Base-by-base conservation (phyloP, 805 yeast genomes). In the Starmera caribaea region DNA sequence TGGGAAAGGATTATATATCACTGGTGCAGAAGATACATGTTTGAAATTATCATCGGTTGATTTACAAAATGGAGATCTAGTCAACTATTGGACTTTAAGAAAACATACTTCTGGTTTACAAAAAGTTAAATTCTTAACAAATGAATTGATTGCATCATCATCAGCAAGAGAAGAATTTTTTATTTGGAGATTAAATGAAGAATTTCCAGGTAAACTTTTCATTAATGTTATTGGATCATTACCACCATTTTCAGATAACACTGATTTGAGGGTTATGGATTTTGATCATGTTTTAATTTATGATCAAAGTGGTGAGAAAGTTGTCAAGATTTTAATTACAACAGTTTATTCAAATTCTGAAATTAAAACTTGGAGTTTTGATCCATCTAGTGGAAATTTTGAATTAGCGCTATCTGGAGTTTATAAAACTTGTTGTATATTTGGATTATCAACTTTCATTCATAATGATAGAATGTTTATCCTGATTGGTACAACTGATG, bases 211-310 rank as follows among this genome's bases (percentile, higher is more conserved):
- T 1, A 54, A 54, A 12, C 76, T 81, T 1, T 66, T 71, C 26
- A 68, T 81, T 21, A 54, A 54, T 0, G 67, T 77, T 32, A 62
- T 61, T 35, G 72, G 79, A 5, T 60, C 74, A 1, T 61, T 89
- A 26, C 75, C 74, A 3, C 76, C 86, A 2, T 63, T 70, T 2
- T 58, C 69, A 9, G 68, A 67, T 12, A 73, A 75, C 41, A 95
- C 95, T 0, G 97, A 92, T 57, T 66, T 92, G 44, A 68, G 98
- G 47, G 78, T 90, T 40, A 90, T 88, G 96, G 95, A 84, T 57
- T 81, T 88, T 53, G 81, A 71, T 45, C 61, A 74, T 6, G 44
- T 68, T 12, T 66, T 68, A 33, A 62, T 69, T 2, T 50, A 52
- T n/a, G 48, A 53, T 1, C 45, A 45, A 6, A 40, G 39, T 1